Percentiles rank a stretch among this genome's conserved stretches.
phyloP scores from a whole-genome alignment of 2,329 filamentous ascomycete genomes.

The Aspergillus sp. region DNA sequence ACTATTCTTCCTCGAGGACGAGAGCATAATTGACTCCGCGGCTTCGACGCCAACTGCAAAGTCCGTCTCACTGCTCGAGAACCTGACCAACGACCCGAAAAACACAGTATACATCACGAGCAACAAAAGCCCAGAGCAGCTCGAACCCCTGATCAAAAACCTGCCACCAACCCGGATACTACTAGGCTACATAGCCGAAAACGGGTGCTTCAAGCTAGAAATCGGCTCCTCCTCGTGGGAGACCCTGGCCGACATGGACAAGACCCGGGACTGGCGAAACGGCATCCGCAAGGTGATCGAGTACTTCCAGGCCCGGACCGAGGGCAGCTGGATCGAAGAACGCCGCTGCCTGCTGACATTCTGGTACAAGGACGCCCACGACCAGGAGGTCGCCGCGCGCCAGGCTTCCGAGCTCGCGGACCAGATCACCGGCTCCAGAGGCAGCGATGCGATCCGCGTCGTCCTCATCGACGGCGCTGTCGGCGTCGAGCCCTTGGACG shows the following conservation, averaged over 20 bases:
- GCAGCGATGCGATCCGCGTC: slow-evolving; percentile 70
- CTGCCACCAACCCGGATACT: slow-evolving; percentile 48
- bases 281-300: slow-evolving; percentile 72
- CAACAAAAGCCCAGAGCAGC: slow-evolving; percentile 68
- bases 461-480: slow-evolving; percentile 72
- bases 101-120: slow-evolving; percentile 91
- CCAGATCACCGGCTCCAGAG: slow-evolving; percentile 86
- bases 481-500: slow-evolving; percentile 73
- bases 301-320: slow-evolving; percentile 82
- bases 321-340: slow-evolving; percentile 76
- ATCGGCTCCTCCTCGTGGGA: slow-evolving; percentile 59
- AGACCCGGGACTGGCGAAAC: slow-evolving; percentile 67
- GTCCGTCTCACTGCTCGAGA: slow-evolving; percentile 66
- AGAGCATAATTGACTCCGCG: slow-evolving; percentile 73
- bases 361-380: slow-evolving; percentile 70
- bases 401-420: slow-evolving; percentile 81
- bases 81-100: slow-evolving; percentile 63
- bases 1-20: slow-evolving; percentile 83
- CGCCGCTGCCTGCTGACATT: slow-evolving; percentile 79
- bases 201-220: slow-evolving; percentile 76
- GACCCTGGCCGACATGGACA: slow-evolving; percentile 60
- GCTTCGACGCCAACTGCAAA: slow-evolving; percentile 65
- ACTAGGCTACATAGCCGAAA: slow-evolving; percentile 85
- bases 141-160: slow-evolving; percentile 70
- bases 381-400: slow-evolving; percentile 64